Percentiles rank a stretch among this genome's conserved stretches.
phyloP scores from a whole-genome alignment of 768 basidiomycete species.

The Hortiboletus campestris region DNA sequence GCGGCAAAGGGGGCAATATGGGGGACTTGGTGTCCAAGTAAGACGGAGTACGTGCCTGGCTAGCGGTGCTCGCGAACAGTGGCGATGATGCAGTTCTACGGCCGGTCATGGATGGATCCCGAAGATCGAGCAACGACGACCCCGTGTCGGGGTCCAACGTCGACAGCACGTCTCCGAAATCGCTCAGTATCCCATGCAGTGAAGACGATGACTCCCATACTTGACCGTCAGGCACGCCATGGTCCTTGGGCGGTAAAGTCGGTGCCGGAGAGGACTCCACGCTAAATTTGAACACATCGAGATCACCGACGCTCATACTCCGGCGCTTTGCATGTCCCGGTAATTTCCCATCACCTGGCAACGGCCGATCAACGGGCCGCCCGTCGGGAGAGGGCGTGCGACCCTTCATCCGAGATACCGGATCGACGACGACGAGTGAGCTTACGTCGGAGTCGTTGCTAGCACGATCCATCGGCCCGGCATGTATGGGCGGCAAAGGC shows the following conservation, averaged over 20 bases:
- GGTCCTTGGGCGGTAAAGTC: slow-evolving; percentile 36
- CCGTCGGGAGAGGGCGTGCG: slow-evolving; percentile 33
- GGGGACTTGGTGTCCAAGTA: slow-evolving; percentile 22
- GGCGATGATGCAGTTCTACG: slow-evolving; percentile 40
- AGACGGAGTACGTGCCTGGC: slow-evolving; percentile 24
- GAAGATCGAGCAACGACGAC: slow-evolving; percentile 56
- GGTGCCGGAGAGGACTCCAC: slow-evolving; percentile 36
- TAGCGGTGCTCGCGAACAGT: slow-evolving; percentile 37
- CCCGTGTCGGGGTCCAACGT: slow-evolving; percentile 58
- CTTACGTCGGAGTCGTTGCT: slow-evolving; percentile 49
- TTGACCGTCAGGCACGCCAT: slow-evolving; percentile 18
- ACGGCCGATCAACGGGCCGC: slow-evolving; percentile 26
- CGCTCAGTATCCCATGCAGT: slow-evolving; percentile 62
- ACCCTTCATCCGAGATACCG: slow-evolving; percentile 38
- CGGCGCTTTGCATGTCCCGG: slow-evolving; percentile 49
- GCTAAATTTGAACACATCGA: slow-evolving; percentile 50
- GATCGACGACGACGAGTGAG: slow-evolving; percentile 59
- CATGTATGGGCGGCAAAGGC: slow-evolving; percentile 61
- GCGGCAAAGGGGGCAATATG: slow-evolving; percentile 12
- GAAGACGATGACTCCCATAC: slow-evolving; percentile 44
- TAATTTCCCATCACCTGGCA: slow-evolving; percentile 27
- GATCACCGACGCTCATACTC: slow-evolving; percentile 73
- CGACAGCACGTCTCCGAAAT: slow-evolving; percentile 71
- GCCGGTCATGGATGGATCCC: slow-evolving; percentile 60
- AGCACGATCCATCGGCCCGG: slow-evolving; percentile 32